Base-by-base conservation (phyloP, 805 yeast species). In the Sungouiella thailandica region DNA sequence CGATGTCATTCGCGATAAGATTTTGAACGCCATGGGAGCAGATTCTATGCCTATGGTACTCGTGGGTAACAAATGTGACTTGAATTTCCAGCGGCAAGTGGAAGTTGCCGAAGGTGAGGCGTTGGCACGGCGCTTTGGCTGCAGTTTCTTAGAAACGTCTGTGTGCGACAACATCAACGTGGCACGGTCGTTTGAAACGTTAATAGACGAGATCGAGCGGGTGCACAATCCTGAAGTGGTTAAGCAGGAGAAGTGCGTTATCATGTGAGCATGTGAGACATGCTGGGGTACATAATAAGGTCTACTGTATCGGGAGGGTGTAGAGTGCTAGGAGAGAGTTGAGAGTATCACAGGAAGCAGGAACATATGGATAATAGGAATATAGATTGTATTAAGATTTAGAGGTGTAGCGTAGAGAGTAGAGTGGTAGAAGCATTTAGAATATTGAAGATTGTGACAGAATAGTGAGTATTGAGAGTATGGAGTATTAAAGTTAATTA, bases 1-100 rank as follows among this genome's bases (percentile, higher is more conserved):
- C 31, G 78, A 75, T 36, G 69, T 82, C 26, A 81, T 89, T 25
- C 72, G 95, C 53, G 96, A 86, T 55, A 87, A 87, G 67, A 80
- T 88, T 34, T 63, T 86, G 39, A 87, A 86, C 49, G 73, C 79
- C 12, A 68, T 74, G 19, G 78, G 78, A 4, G 58, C 61, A 30
- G 74, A 70, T 31, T 57, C 60, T 23, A 59, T 67, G 6, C 78
- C 78, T 2, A 57, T 74, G 58, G 66, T 72, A 9, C 57, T 73
- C 32, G 45, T 47, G 18, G 51, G 49, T 3, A 47, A 47, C 29
- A 47, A 47, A 36, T 33, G 46, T 25, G 51, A 47, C 29, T 35
- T 47, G 33, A 39, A 35, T 17, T 39, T 40, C 36, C 49, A 45
- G 38, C 25, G 51, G 23, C 51, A 45, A 27, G 49, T 47, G 20